Evolutionary conservation across 1,139 yeast species (phyloP).

Genomic region (Candida sanyaensis): DNA sequence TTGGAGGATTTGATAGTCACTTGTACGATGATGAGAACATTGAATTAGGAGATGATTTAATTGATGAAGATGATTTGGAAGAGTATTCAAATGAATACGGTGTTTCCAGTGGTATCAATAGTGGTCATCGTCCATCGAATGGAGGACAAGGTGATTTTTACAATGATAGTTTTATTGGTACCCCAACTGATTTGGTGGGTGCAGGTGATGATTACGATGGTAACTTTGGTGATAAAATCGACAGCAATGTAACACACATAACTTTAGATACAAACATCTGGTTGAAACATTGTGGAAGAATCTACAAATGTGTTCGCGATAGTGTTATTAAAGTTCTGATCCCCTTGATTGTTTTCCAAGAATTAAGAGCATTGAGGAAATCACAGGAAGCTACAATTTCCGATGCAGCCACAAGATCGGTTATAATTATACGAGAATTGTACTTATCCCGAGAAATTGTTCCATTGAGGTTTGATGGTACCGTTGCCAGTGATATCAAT

Average conservation of each 20-base stretch:
- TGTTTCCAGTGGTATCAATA: slow-evolving; percentile 6
- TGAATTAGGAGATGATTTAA: slow-evolving; percentile 19
- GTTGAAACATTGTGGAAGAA: slow-evolving; percentile 78
- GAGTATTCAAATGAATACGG: slow-evolving; percentile 14
- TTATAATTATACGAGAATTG: slow-evolving; percentile 68
- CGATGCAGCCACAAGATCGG: slow-evolving; percentile 81
- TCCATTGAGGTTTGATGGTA: slow-evolving; percentile 57
- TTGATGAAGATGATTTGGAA: slow-evolving; percentile 23
- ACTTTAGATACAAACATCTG: slow-evolving; percentile 79
- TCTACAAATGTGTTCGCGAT: slow-evolving; percentile 67
- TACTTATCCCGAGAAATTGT: slow-evolving; percentile 55
- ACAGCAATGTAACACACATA: slow-evolving; percentile 55
- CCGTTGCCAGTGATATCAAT: slow-evolving; percentile 55
- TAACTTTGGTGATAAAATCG: slow-evolving; percentile 52
- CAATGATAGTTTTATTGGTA: slow-evolving; percentile 25
- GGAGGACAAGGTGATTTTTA: slow-evolving; percentile 23
- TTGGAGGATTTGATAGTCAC: slow-evolving; percentile 19
- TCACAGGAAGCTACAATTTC: slow-evolving; percentile 75
- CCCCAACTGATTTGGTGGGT: slow-evolving; percentile 20
- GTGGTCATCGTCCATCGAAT: slow-evolving; percentile 17
- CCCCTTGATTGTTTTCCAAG: slow-evolving; percentile 79
- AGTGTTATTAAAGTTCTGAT: slow-evolving; percentile 59
- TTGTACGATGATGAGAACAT: slow-evolving; percentile 17
- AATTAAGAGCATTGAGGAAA: slow-evolving; percentile 69
- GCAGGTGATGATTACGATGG: slow-evolving; percentile 28